Evolutionary conservation across 2,329 filamentous ascomycete species (phyloP).

Genomic region (Zymoseptoria tritici): DNA sequence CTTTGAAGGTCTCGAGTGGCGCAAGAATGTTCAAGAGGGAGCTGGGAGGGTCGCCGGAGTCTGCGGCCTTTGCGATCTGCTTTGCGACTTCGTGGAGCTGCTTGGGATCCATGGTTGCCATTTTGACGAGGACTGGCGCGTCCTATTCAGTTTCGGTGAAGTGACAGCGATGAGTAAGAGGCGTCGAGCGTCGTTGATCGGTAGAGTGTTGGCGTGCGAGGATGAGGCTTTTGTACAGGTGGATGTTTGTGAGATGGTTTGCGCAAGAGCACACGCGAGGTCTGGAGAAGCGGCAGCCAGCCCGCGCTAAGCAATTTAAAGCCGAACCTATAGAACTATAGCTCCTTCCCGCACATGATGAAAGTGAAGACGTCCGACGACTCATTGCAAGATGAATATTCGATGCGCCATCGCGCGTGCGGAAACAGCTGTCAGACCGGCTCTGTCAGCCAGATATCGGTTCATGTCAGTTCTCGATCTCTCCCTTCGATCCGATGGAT

Average conservation of each 20-base stretch:
- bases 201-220: neutral
- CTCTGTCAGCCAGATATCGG: neutral
- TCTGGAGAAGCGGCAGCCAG: neutral
- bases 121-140: constrained; percentile 6
- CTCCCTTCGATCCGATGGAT: neutral
- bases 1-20: constrained; percentile 70
- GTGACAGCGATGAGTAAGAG: neutral
- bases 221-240: neutral
- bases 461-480: neutral
- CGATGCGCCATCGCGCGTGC: neutral
- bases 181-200: neutral
- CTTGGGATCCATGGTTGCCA: constrained; percentile 62
- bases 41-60: constrained; percentile 64
- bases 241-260: neutral
- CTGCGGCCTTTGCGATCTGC: constrained; percentile 70
- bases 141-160: neutral
- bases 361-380: neutral
- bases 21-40: constrained; percentile 68
- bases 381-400: neutral
- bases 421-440: neutral
- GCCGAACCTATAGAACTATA: neutral
- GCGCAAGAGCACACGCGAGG: neutral
- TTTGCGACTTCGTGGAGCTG: constrained; percentile 72
- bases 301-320: neutral
- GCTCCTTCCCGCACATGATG: neutral